Percentiles rank a stretch among this genome's conserved stretches.
phyloP scores from a whole-genome alignment of 2,329 filamentous ascomycete species.

The Pseudogymnoascus sp. region DNA sequence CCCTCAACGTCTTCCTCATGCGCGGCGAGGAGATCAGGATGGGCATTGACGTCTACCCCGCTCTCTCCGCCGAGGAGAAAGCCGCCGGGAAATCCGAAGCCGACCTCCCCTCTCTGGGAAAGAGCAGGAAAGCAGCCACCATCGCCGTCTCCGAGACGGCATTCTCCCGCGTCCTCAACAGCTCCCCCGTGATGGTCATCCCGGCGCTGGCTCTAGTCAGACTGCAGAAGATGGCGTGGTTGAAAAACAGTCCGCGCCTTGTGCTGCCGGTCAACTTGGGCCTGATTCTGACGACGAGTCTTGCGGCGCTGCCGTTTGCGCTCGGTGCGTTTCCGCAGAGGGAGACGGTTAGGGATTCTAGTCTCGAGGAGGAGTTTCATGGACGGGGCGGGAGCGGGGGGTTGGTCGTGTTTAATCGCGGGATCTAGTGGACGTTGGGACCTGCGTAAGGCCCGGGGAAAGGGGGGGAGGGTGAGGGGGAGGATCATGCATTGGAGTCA shows the following conservation, averaged over 20 bases:
- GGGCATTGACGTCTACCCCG: conserved; percentile 88
- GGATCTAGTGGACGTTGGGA: conserved; percentile 48
- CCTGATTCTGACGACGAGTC: conserved; percentile 76
- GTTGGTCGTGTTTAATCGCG: conserved; percentile 92
- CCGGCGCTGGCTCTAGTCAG: conserved; percentile 79
- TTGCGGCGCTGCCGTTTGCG: conserved; percentile 82
- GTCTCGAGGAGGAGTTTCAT: conserved; percentile 80
- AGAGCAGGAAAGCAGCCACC: conserved; percentile 78
- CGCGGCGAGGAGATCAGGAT: conserved; percentile 87
- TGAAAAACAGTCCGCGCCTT: conserved; percentile 66
- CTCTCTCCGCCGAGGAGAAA: conserved; percentile 64
- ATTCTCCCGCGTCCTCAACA: conserved; percentile 82
- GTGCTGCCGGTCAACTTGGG: conserved; percentile 78
- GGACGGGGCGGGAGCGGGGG: conserved; percentile 69
- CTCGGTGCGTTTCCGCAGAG: conserved; percentile 88
- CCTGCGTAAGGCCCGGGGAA: no score
- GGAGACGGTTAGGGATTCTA: conserved; percentile 67
- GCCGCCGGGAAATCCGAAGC: conserved; percentile 53
- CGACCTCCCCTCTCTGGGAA: conserved; percentile 66
- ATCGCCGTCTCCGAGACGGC: conserved; percentile 91
- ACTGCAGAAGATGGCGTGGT: conserved; percentile 76
- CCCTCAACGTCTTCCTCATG: conserved; percentile 95
- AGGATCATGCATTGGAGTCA: neutral
- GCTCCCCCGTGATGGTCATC: conserved; percentile 93
- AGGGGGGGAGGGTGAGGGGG: neutral